Evolutionary conservation across 257 asterid genomes (phyloP).

Genomic region (Prunella vulgaris): DNA sequence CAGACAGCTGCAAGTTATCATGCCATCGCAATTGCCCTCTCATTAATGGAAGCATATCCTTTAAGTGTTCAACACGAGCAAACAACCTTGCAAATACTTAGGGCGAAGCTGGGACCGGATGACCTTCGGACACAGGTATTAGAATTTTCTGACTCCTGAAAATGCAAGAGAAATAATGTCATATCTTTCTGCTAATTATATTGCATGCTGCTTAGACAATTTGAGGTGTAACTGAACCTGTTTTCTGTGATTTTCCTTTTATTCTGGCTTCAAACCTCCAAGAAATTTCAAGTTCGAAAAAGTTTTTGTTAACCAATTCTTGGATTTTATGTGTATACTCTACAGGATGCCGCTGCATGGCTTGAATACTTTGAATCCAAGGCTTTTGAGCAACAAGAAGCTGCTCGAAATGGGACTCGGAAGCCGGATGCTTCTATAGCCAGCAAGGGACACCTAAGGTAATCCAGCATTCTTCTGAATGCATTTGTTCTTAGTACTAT

Average conservation of each 20-base stretch:
- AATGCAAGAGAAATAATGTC: constrained; percentile 7
- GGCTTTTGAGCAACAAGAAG: constrained; percentile 95
- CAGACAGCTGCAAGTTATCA: constrained; percentile 98
- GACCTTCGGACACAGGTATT: constrained; percentile 94
- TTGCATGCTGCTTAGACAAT: constrained; percentile 10
- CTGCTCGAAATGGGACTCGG: constrained; percentile 85
- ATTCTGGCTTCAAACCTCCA: too few relatives aligned
- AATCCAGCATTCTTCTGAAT: constrained; percentile 14
- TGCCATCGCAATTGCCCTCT: constrained; percentile 92
- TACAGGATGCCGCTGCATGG: constrained; percentile 98
- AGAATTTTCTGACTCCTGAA: constrained; percentile 13
- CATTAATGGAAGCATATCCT: constrained; percentile 96
- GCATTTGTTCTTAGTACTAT: constrained; percentile 5
- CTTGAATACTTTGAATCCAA: constrained; percentile 92
- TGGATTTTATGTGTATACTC: constrained; percentile 13
- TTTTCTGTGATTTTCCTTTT: too few relatives aligned
- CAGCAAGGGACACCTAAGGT: constrained; percentile 95
- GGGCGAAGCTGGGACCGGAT: constrained; percentile 87
- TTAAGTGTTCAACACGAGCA: constrained; percentile 95
- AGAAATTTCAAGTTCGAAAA: constrained; percentile 12
- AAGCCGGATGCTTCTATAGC: constrained; percentile 93
- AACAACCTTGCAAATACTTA: constrained; percentile 78
- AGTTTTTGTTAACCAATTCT: constrained; percentile 6
- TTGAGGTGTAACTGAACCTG: background rate
- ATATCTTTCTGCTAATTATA: constrained; percentile 15